phyloP scores from a whole-genome alignment of 331 rosid genomes.

The Pyrus hybrid region DNA sequence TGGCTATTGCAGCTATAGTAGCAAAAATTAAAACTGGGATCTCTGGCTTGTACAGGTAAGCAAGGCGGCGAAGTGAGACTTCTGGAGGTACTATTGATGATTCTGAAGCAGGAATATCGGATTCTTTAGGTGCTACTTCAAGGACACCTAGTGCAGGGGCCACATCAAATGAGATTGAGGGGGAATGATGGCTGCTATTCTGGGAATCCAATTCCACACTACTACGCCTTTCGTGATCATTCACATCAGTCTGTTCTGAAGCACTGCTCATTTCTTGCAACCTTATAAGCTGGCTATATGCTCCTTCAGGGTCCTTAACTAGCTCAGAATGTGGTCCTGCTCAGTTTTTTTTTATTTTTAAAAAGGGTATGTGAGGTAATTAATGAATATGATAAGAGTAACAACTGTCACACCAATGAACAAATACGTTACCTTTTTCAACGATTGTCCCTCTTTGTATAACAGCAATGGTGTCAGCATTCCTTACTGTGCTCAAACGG shows the following conservation, averaged over 20 bases:
- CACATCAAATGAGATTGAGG: constrained; percentile 22
- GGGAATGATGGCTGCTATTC: constrained; percentile 33
- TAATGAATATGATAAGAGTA: no score
- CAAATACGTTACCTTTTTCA: constrained; percentile 38
- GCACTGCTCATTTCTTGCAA: constrained; percentile 39
- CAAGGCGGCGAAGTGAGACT: constrained; percentile 50
- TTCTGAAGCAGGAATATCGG: constrained; percentile 12
- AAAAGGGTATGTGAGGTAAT: neutral
- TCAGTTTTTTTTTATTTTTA: no score
- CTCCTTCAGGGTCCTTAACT: constrained; percentile 42
- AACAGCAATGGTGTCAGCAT: constrained; percentile 61
- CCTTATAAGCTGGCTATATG: constrained; percentile 63
- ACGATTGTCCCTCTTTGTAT: constrained; percentile 58
- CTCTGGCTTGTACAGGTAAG: constrained; percentile 76
- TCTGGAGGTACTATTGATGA: constrained; percentile 20
- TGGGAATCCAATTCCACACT: neutral
- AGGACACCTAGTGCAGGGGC: constrained; percentile 13
- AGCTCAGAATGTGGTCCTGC: constrained; percentile 51
- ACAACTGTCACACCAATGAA: no score
- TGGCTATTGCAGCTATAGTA: constrained; percentile 38
- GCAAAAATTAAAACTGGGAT: constrained; percentile 48
- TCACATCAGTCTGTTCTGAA: constrained; percentile 6
- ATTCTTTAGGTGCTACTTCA: constrained; percentile 11
- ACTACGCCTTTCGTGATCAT: constrained; percentile 6
- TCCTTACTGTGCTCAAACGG: constrained; percentile 61